Percentiles rank a stretch among this genome's conserved stretches.
phyloP scores from a whole-genome alignment of 2,329 filamentous ascomycete species.

The Xylariaceae sp. region DNA sequence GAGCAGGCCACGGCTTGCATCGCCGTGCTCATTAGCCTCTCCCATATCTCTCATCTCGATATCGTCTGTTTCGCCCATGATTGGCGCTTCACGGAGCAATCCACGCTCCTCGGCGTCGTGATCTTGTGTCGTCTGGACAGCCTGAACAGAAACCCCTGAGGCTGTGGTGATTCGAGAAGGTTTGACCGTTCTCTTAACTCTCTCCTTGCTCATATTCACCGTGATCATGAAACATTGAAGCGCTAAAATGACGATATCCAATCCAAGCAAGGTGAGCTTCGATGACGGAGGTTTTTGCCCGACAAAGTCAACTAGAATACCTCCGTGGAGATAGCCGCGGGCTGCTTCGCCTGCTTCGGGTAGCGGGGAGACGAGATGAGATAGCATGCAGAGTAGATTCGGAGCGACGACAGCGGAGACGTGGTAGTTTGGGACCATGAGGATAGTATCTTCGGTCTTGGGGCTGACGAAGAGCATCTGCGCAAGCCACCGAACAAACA shows the following conservation, averaged over 20 bases:
- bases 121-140: conserved; percentile 40
- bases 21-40: conserved; percentile 14
- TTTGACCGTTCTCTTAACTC: conserved; percentile 48
- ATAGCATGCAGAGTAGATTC: conserved; percentile 58
- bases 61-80: conserved; percentile 38
- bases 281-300: conserved; percentile 63
- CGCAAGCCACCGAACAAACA: conserved; percentile 55
- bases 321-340: conserved; percentile 65
- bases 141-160: conserved; percentile 24
- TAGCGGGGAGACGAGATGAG: conserved; percentile 56
- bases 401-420: conserved; percentile 57
- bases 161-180: conserved; percentile 26
- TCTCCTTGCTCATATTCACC: conserved; percentile 59
- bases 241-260: conserved; percentile 55
- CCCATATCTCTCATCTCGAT: conserved; percentile 45
- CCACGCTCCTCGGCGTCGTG: conserved; percentile 58
- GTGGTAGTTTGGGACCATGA: conserved; percentile 56
- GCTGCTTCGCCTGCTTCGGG: conserved; percentile 59
- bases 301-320: conserved; percentile 65
- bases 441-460: conserved; percentile 54
- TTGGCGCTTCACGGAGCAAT: conserved; percentile 39
- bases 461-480: conserved; percentile 66
- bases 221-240: conserved; percentile 64
- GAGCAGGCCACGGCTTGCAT: conserved; percentile 25
- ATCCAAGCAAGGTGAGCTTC: conserved; percentile 51